Percentiles rank a stretch among this genome's conserved stretches.
Evolutionary conservation across 208 protist species (phyloP).

Genomic region (Trichomonas tenax): DNA sequence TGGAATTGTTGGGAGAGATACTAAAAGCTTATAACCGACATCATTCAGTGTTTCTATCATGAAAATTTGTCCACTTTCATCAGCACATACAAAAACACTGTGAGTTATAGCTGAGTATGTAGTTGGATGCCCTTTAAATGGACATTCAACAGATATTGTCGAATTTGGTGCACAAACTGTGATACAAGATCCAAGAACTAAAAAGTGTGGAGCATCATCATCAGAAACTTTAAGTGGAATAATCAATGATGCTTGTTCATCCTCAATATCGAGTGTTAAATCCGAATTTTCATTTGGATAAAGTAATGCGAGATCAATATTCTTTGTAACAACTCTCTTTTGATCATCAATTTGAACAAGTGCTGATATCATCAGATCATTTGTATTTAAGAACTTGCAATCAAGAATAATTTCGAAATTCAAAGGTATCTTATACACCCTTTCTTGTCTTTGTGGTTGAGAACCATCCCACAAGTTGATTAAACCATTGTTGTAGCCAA

Average conservation of each 20-base stretch:
- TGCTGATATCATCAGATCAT: not conserved
- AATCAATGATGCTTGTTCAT: not conserved
- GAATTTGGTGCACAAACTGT: not conserved
- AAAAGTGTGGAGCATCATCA: not conserved
- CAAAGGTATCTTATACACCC: not conserved
- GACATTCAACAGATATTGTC: not conserved
- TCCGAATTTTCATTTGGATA: not conserved
- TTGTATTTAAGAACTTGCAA: not conserved
- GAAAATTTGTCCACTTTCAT: not conserved
- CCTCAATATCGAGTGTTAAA: not conserved
- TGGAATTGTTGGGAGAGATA: not conserved
- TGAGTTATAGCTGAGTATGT: not conserved
- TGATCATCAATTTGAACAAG: not conserved
- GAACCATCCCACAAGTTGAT: not conserved
- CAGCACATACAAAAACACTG: not conserved
- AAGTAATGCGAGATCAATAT: not conserved
- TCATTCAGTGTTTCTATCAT: not conserved
- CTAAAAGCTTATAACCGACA: not conserved
- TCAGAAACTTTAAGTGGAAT: not conserved
- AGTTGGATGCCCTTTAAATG: not conserved
- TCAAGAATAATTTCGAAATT: not conserved
- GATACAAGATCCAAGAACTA: not conserved
- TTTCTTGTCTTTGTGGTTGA: not conserved
- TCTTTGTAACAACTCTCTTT: not conserved
- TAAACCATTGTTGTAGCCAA: not conserved